Percentiles rank a stretch among this genome's conserved stretches.
phyloP scores from a whole-genome alignment of 2,329 filamentous ascomycete species.

The Metarhizium guizhouense region DNA sequence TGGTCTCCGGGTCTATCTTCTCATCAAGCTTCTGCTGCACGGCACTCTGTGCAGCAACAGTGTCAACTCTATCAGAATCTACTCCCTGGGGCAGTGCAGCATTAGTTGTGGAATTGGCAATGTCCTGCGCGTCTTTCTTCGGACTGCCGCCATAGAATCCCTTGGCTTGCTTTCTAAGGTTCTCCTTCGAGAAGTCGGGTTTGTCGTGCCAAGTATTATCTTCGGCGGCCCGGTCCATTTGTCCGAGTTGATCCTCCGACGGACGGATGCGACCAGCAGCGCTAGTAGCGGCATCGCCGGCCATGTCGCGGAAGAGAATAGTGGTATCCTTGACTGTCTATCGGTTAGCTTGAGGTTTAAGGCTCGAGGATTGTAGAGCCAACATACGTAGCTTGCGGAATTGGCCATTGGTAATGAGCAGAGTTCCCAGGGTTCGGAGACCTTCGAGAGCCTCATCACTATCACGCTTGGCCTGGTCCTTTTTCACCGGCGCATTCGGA shows the following conservation, averaged over 20 bases:
- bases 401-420: constrained; percentile 92
- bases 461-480: constrained; percentile 72
- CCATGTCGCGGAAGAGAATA: constrained; percentile 79
- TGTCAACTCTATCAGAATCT: constrained; percentile 40
- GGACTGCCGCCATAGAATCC: constrained; percentile 46
- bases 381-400: constrained; percentile 75
- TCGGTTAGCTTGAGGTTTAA: constrained; percentile 10
- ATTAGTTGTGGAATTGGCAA: constrained; percentile 47
- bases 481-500: constrained; percentile 62
- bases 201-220: constrained; percentile 93
- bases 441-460: constrained; percentile 77
- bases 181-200: constrained; percentile 64
- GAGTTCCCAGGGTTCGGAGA: constrained; percentile 74
- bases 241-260: constrained; percentile 62
- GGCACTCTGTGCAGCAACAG: constrained; percentile 21
- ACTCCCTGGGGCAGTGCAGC: constrained; percentile 41
- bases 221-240: constrained; percentile 75
- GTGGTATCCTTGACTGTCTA: constrained; percentile 62
- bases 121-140: constrained; percentile 51
- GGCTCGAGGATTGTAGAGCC: background rate
- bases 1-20: constrained; percentile 58
- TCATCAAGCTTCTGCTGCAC: constrained; percentile 44
- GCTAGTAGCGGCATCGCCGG: constrained; percentile 77
- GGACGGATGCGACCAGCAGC: constrained; percentile 70
- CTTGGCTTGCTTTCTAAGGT: constrained; percentile 60